phyloP scores from a whole-genome alignment of 768 basidiomycete genomes.

The Mycena crocata region DNA sequence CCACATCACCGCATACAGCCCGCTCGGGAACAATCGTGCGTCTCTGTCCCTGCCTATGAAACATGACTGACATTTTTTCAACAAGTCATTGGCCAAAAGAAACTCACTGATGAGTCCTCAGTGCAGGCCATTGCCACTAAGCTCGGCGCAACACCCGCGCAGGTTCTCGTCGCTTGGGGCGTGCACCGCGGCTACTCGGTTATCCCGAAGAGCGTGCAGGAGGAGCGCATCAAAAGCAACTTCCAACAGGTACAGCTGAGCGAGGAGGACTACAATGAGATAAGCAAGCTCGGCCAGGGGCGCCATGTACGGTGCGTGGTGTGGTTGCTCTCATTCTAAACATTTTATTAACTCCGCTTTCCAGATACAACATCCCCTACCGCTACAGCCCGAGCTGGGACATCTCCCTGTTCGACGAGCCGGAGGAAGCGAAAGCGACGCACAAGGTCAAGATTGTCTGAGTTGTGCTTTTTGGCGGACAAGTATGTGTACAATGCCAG shows the following conservation, averaged over 20 bases:
- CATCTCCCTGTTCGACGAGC: constrained; percentile 78
- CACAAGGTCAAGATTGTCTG: constrained; percentile 47
- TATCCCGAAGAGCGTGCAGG: constrained; percentile 86
- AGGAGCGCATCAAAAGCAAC: constrained; percentile 79
- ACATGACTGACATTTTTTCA: constrained; percentile 38
- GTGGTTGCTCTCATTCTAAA: background rate
- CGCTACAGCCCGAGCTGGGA: constrained; percentile 74
- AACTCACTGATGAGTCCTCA: constrained; percentile 74
- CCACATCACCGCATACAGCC: constrained; percentile 73
- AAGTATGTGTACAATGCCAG: constrained; percentile 11
- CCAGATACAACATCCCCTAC: constrained; percentile 74
- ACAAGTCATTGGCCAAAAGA: constrained; percentile 70
- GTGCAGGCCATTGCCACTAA: constrained; percentile 73
- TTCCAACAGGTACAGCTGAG: constrained; percentile 79
- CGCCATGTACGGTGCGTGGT: constrained; percentile 54
- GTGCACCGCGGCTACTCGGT: constrained; percentile 80
- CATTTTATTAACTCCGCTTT: background rate
- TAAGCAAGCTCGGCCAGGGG: constrained; percentile 61
- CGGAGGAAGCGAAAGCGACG: constrained; percentile 60
- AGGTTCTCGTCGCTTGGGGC: constrained; percentile 89
- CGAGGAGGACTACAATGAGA: constrained; percentile 73
- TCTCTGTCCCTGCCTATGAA: background rate
- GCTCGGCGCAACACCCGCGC: constrained; percentile 76
- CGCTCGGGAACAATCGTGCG: constrained; percentile 85
- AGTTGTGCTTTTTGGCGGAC: background rate